Conservation (phyloP, 2,329 filamentous ascomycete species). For the Nemania serpens region DNA sequence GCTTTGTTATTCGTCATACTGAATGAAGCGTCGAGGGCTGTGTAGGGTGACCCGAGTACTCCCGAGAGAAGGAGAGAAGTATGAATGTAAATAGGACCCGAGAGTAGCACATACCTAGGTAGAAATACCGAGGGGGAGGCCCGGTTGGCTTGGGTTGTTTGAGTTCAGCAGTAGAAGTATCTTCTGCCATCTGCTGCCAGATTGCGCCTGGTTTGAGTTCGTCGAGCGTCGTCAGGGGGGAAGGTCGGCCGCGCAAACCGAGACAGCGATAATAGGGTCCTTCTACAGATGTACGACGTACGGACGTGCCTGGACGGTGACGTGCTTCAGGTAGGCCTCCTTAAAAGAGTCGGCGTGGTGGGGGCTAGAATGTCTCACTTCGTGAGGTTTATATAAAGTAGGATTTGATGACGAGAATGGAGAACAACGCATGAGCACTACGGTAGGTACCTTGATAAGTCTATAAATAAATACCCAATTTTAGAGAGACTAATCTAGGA, state of each 20-base stretch:
- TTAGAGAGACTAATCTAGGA: too few species aligned
- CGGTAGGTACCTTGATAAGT: background rate
- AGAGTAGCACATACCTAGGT: constrained; percentile 32
- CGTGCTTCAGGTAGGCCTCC: too few species aligned
- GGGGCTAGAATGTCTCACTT: too few species aligned
- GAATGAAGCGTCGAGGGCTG: constrained; percentile 5
- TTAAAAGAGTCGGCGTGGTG: too few species aligned
- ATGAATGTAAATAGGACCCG: constrained; percentile 1
- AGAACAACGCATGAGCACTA: background rate
- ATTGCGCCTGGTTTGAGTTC: constrained; percentile 15
- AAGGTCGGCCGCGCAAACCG: too few species aligned
- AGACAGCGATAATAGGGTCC: too few species aligned
- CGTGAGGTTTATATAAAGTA: background rate
- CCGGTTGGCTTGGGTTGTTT: constrained; percentile 20
- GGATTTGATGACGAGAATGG: background rate
- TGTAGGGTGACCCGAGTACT: background rate
- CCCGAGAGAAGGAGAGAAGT: background rate
- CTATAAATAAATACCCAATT: background rate
- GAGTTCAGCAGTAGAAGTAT: constrained; percentile 26
- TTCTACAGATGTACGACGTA: too few species aligned
- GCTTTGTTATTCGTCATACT: constrained; percentile 27
- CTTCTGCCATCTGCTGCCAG: constrained; percentile 22
- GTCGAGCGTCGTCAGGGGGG: background rate
- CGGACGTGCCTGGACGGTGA: too few species aligned
- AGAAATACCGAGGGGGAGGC: constrained; percentile 24